These are phyloP conservation scores for Prototheca stagnorum DNA, from an alignment of 163 green algal genomes.

Conservation along the genomic window DNA sequence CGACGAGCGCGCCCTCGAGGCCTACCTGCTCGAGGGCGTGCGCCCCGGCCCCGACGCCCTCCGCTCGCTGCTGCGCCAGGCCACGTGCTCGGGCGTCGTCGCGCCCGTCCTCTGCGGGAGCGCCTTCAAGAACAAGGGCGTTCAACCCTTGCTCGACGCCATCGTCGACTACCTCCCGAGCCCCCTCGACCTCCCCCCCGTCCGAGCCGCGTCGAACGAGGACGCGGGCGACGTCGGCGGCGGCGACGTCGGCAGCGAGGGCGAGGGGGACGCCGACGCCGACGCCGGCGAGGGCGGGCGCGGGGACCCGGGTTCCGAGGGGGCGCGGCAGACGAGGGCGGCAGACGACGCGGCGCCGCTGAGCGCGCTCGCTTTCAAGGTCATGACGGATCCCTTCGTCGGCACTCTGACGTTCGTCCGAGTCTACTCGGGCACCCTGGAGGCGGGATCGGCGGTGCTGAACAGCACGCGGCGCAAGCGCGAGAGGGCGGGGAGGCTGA, in stretches of 20 bases:
- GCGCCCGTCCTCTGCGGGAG: conserved; percentile 49
- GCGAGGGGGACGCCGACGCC: too few species aligned
- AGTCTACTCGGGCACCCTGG: conserved; percentile 67
- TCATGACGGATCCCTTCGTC: conserved; percentile 93
- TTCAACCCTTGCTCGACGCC: conserved; percentile 88
- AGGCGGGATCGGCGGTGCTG: conserved; percentile 68
- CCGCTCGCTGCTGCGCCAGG: conserved; percentile 75
- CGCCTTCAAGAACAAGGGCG: conserved; percentile 99
- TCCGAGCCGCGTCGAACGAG: too few species aligned
- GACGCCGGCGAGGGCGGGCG: too few species aligned
- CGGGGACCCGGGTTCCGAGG: too few species aligned
- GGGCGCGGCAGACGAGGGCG: too few species aligned
- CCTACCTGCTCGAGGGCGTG: conserved; percentile 67
- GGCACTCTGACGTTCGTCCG: conserved; percentile 90
- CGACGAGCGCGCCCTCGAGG: conserved; percentile 75
- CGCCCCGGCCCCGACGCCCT: conserved; percentile 56
- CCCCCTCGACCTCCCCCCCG: conserved; percentile 54
- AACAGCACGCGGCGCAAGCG: conserved; percentile 91
- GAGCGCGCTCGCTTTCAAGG: conserved; percentile 93
- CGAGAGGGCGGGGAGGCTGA: conserved; percentile 88
- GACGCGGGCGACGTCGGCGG: background rate
- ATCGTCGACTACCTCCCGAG: conserved; percentile 89
- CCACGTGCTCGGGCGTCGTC: conserved; percentile 57
- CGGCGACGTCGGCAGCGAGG: conserved; percentile 28
- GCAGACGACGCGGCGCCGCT: conserved; percentile 72